Base-by-base conservation (phyloP, 495 filamentous ascomycete genomes). In the Penicillium crystallinum region DNA sequence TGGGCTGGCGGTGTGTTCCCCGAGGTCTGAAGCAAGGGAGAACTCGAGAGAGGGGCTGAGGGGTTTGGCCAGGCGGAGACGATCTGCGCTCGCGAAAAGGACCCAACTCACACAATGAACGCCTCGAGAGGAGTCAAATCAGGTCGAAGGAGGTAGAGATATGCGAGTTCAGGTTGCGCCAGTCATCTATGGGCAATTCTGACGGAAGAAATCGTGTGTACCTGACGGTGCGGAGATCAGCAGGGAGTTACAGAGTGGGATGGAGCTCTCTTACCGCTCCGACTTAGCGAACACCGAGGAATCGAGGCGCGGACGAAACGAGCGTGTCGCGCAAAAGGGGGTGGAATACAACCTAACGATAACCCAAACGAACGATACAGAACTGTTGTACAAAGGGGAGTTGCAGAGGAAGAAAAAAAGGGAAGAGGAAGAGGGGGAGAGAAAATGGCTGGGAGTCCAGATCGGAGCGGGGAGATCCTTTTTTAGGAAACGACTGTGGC, bases 51-150 rank as follows among this genome's bases (percentile, higher is more conserved):
- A 71, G 69, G 68, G 69, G 71, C 61, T 67, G 66, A 71, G 69
- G 71, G 65, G 69, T 36, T 27, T 65, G 64, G 58, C 62, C 56
- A 60, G 66, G 64, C 59, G 65, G 62, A 55, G 62, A 57, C 49
- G 66, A 68, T 64, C 65, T 61, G 53, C 61, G 54, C 59, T 65
- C 34, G 55, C 56, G 54, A 58, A 64, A 55, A 38, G 53, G 58
- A 61, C 54, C 61, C 47, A 59, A 63, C 63, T 66, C 68, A 71
- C 69, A 70, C 67, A 68, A 74, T 68, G 69, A 74, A 73, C 69
- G 71, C 69, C 69, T 70, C 68, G 65, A 64, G 63, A 63, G 47
- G 50, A 49, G 46, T 48, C 21, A 61, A 57, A 54, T 44, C 43
- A 55, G 43, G 43, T 50, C 47, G 52, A 55, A 42, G 55, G 58